These are phyloP conservation scores for Begonia loranthoides DNA, from an alignment of 306 rosid genomes.

Conservation along the genomic window DNA sequence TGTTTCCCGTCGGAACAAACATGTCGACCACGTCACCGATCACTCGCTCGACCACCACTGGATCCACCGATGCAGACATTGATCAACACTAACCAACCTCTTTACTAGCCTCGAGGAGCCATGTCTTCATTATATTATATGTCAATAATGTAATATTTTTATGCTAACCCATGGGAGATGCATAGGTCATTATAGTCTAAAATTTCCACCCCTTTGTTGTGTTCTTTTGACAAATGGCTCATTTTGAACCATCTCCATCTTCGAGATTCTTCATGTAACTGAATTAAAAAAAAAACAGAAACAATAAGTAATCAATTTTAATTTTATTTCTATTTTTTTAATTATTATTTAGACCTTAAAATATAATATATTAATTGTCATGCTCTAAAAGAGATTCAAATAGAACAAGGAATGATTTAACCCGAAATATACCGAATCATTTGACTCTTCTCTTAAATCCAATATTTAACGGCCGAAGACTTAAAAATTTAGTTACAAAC, in stretches of 20 bases:
- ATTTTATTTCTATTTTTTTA: too few relatives aligned
- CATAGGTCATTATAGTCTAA: conserved; percentile 30
- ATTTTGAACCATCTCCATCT: background rate
- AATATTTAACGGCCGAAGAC: too few relatives aligned
- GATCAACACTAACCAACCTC: background rate
- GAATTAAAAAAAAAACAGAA: too few relatives aligned
- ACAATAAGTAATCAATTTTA: too few relatives aligned
- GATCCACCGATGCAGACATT: conserved; percentile 72
- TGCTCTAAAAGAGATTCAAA: too few relatives aligned
- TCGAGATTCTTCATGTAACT: conserved; percentile 1
- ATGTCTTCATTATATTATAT: conserved; percentile 13
- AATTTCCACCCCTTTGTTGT: conserved; percentile 13
- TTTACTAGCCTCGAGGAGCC: background rate
- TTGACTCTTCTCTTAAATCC: too few relatives aligned
- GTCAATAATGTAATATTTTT: background rate
- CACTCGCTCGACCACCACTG: conserved; percentile 75
- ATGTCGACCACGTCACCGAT: conserved; percentile 85
- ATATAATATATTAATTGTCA: too few relatives aligned
- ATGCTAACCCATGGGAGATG: conserved; percentile 24
- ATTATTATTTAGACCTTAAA: too few relatives aligned
- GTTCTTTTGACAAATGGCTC: conserved; percentile 4
- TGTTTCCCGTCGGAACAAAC: conserved; percentile 44
- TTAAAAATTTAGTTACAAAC: too few relatives aligned
- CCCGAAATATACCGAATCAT: too few relatives aligned
- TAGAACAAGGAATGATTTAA: too few relatives aligned